Evolutionary conservation across 805 yeast genomes (phyloP), one percentile per base, ranked within the genome.

Genomic region (Debaryomyces hansenii): DNA sequence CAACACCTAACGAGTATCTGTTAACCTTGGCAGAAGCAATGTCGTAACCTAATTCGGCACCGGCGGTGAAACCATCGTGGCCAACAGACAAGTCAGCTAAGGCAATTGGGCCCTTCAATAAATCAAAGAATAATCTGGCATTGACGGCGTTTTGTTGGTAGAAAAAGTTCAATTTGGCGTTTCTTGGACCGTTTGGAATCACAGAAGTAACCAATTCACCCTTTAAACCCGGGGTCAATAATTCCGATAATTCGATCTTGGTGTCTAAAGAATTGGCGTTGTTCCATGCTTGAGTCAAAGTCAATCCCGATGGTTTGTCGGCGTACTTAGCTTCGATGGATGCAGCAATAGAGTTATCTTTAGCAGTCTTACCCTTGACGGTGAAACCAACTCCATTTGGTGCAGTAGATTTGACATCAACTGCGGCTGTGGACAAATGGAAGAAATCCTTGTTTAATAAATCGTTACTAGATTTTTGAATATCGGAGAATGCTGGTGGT

Each of bases 251-350:
- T 78, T 92, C 97, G 60, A 94, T 80, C 81, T 90, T 92, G 77
- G 98, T 88, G 79, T 83, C 86, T 67, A 94, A 78, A 55, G 86
- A 80, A 73, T 92, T 92, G 71, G 95, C 85, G 61, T 96, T 89
- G 77, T 91, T 85, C 97, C 98, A 91, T 67, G 97, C 96, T 80
- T 94, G 98, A 59, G 97, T 90, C 66, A 94, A 77, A 55, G 97
- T 83, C 64, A 94, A 78, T 55, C 97, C 97, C 52, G 94, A 78
- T 53, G 90, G 80, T 80, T 90, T 90, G 83, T 94, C 99, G 52
- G 87, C 74, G 79, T 85, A 88, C 79, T 88, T 90, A 62, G 95
- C 87, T 75, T 94, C 98, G 49, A 94, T 75, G 64, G 86, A 82
- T 59, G 96, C 96, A 53, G 91, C 83, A 59, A 94, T 83, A 59